Evolutionary conservation across 192 early-diverging fungal species (phyloP).

Genomic region (Coemansia sp.): DNA sequence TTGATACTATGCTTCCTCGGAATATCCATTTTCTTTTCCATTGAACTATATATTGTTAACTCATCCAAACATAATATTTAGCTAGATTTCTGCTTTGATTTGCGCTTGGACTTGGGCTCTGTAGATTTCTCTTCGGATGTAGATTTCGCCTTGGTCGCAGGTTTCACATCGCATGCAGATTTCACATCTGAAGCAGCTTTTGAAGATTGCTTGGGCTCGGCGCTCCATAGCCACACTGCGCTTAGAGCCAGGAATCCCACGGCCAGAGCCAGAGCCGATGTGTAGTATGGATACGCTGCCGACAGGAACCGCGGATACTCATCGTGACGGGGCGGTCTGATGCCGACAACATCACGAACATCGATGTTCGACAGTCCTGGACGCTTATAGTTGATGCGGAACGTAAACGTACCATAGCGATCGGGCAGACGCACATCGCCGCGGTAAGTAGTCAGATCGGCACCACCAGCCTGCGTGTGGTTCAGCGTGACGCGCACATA

Average conservation of each 20-base stretch:
- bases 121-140: not conserved
- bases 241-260: slow-evolving; percentile 84
- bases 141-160: not conserved
- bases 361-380: slow-evolving; percentile 76
- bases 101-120: slow-evolving; percentile 6
- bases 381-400: slow-evolving; percentile 91
- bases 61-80: not conserved
- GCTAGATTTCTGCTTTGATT: not conserved
- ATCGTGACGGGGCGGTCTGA: slow-evolving; percentile 92
- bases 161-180: not conserved
- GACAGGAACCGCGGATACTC: slow-evolving; percentile 92
- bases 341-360: slow-evolving; percentile 72
- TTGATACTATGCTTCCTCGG: not conserved
- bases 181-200: not conserved
- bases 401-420: slow-evolving; percentile 96
- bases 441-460: slow-evolving; percentile 36
- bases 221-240: slow-evolving; percentile 70
- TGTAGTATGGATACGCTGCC: slow-evolving; percentile 96
- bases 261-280: slow-evolving; percentile 76
- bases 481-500: slow-evolving; percentile 81
- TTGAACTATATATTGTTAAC: not conserved
- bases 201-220: slow-evolving; percentile 13
- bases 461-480: slow-evolving; percentile 8
- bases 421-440: slow-evolving; percentile 79
- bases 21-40: not conserved